Percentiles rank a stretch among this genome's conserved stretches.
Evolutionary conservation across 1,139 yeast species (phyloP).

Genomic region (Barnettozyma hawaiiensis): DNA sequence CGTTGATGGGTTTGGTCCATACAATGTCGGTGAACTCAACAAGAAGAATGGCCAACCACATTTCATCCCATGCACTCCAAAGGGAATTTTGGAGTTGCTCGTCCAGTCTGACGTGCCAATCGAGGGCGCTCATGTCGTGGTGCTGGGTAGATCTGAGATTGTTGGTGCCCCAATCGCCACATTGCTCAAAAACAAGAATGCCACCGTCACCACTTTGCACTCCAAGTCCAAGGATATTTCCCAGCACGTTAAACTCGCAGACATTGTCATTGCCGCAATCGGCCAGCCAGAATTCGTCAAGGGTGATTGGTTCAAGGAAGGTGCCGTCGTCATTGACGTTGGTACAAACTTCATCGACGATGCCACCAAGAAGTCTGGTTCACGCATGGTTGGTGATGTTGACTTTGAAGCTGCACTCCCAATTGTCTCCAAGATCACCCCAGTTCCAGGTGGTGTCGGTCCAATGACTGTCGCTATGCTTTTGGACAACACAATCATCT

Average conservation of each 20-base stretch:
- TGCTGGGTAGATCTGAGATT: constrained; percentile 91
- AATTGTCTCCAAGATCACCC: constrained; percentile 76
- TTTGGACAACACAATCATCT: constrained; percentile 75
- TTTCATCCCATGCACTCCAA: constrained; percentile 94
- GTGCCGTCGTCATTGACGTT: constrained; percentile 88
- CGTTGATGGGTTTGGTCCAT: constrained; percentile 93
- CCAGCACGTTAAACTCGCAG: constrained; percentile 63
- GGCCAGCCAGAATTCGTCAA: constrained; percentile 80
- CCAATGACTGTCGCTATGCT: constrained; percentile 99
- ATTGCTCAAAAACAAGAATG: constrained; percentile 79
- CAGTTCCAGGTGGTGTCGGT: constrained; percentile 99
- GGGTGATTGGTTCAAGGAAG: constrained; percentile 85
- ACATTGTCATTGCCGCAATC: constrained; percentile 86
- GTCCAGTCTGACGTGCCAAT: constrained; percentile 55
- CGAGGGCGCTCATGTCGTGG: constrained; percentile 84
- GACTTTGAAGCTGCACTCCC: constrained; percentile 64
- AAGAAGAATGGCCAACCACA: constrained; percentile 83
- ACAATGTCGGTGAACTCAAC: constrained; percentile 86
- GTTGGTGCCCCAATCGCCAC: constrained; percentile 93
- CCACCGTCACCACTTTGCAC: constrained; percentile 70
- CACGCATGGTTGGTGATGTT: constrained; percentile 89
- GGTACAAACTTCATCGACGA: constrained; percentile 91
- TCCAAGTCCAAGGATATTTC: constrained; percentile 57
- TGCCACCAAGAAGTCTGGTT: constrained; percentile 71
- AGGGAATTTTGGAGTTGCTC: constrained; percentile 82